Evolutionary conservation across 257 asterid species (phyloP).

Genomic region (Catharanthus roseus): DNA sequence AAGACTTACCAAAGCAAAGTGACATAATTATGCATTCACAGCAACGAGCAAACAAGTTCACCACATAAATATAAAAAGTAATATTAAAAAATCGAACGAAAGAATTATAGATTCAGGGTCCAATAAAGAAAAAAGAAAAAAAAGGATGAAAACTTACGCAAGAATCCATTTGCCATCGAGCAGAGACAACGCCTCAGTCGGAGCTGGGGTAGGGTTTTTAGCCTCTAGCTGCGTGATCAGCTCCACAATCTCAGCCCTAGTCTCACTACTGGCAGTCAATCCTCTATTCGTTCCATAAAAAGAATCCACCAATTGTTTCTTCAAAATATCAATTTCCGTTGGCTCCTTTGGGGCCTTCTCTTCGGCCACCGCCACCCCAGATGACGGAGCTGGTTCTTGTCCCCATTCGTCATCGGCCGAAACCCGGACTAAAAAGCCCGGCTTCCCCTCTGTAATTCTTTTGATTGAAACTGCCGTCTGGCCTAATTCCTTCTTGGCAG

Average conservation of each 20-base stretch:
- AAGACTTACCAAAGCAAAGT: too few species aligned
- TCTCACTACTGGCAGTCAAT: conserved; percentile 67
- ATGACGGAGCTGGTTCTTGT: conserved; percentile 26
- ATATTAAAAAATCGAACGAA: too few species aligned
- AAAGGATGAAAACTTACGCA: conserved; percentile 38
- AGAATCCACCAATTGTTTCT: conserved; percentile 60
- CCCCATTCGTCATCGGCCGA: conserved; percentile 49
- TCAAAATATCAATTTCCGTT: conserved; percentile 45
- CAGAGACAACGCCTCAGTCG: conserved; percentile 70
- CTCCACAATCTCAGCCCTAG: conserved; percentile 84
- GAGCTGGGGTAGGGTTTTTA: conserved; percentile 78
- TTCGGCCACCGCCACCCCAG: conserved; percentile 39
- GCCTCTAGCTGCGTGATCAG: conserved; percentile 78
- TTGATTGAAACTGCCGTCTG: conserved; percentile 13
- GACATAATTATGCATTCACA: background rate
- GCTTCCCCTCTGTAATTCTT: conserved; percentile 11
- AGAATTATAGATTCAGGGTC: too few species aligned
- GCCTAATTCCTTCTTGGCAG: conserved; percentile 8
- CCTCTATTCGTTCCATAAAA: conserved; percentile 83
- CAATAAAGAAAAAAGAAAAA: background rate
- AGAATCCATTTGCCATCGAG: conserved; percentile 97
- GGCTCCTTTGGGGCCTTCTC: conserved; percentile 33
- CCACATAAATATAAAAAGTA: too few species aligned
- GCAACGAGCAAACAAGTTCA: background rate
- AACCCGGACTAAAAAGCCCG: conserved; percentile 26